A percentile compares a stretch with the other conserved stretches of the same genome.
Evolutionary conservation across 2,329 filamentous ascomycete species (phyloP).

Genomic region (Diaporthe citri): DNA sequence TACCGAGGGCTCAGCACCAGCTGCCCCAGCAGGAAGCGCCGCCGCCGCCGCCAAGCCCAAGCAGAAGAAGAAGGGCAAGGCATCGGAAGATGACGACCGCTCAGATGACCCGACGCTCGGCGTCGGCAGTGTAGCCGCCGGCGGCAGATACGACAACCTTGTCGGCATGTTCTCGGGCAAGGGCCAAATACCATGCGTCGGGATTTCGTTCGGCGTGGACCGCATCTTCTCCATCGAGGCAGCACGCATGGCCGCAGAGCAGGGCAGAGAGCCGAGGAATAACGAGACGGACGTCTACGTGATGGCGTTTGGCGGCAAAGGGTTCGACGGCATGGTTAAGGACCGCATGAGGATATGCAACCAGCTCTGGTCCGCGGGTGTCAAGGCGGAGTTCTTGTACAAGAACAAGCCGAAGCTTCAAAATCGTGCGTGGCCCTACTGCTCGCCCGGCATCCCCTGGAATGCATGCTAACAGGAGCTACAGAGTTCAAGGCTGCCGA

Average conservation of each 20-base stretch:
- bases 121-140: slow-evolving; percentile 88
- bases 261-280: slow-evolving; percentile 50
- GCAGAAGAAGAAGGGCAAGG: slow-evolving; percentile 64
- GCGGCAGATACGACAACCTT: slow-evolving; percentile 88
- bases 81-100: slow-evolving; percentile 71
- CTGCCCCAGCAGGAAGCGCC: slow-evolving; percentile 51
- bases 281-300: slow-evolving; percentile 92
- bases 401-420: slow-evolving; percentile 92
- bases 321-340: slow-evolving; percentile 81
- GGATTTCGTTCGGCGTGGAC: slow-evolving; percentile 91
- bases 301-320: slow-evolving; percentile 94
- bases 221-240: slow-evolving; percentile 92
- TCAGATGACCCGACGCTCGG: slow-evolving; percentile 85
- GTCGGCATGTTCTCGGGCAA: slow-evolving; percentile 88
- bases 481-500: slow-evolving; percentile 89
- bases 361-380: slow-evolving; percentile 85
- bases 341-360: slow-evolving; percentile 87
- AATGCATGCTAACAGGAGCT: not conserved
- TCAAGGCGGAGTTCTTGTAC: slow-evolving; percentile 92
- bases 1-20: slow-evolving; percentile 48
- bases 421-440: slow-evolving; percentile 58
- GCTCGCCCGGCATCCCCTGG: not conserved
- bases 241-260: slow-evolving; percentile 75
- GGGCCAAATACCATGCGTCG: slow-evolving; percentile 85
- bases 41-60: slow-evolving; percentile 54